Conservation (phyloP, 306 rosid genomes). For the Quercus mongolica region DNA sequence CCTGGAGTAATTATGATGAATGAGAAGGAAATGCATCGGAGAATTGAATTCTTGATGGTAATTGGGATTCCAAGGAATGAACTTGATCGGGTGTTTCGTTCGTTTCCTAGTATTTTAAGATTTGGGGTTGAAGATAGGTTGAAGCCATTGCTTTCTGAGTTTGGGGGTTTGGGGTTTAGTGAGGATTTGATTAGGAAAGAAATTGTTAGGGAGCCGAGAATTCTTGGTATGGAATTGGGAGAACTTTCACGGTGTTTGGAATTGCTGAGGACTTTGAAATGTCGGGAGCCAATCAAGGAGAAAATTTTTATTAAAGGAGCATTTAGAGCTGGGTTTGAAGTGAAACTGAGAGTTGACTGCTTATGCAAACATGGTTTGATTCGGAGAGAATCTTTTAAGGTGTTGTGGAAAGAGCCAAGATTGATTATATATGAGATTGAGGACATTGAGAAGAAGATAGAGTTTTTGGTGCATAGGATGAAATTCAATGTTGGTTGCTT, state of each 20-base stretch:
- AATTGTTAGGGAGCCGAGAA: slow-evolving; percentile 57
- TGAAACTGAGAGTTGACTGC: slow-evolving; percentile 67
- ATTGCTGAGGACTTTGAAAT: slow-evolving; percentile 58
- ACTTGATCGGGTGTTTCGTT: slow-evolving; percentile 40
- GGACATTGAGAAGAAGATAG: slow-evolving; percentile 63
- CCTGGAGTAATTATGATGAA: slow-evolving; percentile 42
- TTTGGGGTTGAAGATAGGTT: slow-evolving; percentile 55
- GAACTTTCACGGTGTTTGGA: slow-evolving; percentile 59
- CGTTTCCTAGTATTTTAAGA: slow-evolving; percentile 56
- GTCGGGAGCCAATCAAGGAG: slow-evolving; percentile 53
- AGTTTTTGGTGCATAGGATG: slow-evolving; percentile 63
- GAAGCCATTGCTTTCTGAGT: slow-evolving; percentile 56
- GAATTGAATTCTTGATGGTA: slow-evolving; percentile 40
- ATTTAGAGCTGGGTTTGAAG: slow-evolving; percentile 69
- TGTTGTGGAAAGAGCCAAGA: slow-evolving; percentile 82
- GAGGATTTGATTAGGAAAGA: slow-evolving; percentile 41
- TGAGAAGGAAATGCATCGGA: slow-evolving; percentile 25
- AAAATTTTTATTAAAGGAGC: slow-evolving; percentile 45
- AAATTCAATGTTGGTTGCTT: slow-evolving; percentile 47
- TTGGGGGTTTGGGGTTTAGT: slow-evolving; percentile 51
- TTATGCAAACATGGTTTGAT: slow-evolving; percentile 65
- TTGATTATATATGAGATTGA: slow-evolving; percentile 52
- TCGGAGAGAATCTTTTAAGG: slow-evolving; percentile 66
- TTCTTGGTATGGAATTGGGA: slow-evolving; percentile 65
- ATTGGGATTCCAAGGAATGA: slow-evolving; percentile 40